These are phyloP conservation scores for Kwoniella sp. DNA, from an alignment of 768 basidiomycete species.

Conservation along the genomic window DNA sequence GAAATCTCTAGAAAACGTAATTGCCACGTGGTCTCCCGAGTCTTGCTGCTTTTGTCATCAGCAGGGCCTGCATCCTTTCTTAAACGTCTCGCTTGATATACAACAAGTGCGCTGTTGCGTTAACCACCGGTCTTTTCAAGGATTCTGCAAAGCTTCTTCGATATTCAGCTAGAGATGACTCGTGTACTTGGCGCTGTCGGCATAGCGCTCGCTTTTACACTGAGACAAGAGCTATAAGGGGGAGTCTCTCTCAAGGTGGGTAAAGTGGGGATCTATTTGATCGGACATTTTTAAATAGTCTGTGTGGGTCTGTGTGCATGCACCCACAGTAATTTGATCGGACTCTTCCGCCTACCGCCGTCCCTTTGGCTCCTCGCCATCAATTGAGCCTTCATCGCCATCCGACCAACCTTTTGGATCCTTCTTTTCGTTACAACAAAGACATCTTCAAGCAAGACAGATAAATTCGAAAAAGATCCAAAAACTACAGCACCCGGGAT, in stretches of 20 bases:
- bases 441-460: too few relatives aligned
- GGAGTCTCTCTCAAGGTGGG: not conserved
- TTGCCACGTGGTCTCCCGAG: not conserved
- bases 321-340: not conserved
- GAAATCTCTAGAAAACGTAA: conserved; percentile 19
- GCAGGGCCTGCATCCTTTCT: not conserved
- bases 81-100: not conserved
- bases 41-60: not conserved
- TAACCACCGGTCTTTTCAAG: too few relatives aligned
- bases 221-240: not conserved
- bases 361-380: not conserved
- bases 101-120: too few relatives aligned
- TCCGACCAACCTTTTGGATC: too few relatives aligned
- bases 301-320: not conserved
- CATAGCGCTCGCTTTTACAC: not conserved
- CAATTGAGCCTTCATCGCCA: not conserved
- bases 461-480: not conserved
- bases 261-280: not conserved
- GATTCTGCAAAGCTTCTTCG: too few relatives aligned
- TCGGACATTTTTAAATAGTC: not conserved
- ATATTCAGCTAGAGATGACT: too few relatives aligned
- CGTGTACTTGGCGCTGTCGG: not conserved
- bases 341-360: not conserved
- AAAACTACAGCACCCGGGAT: conserved; percentile 3
- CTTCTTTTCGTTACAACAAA: not conserved